Evolutionary conservation across 2,329 filamentous ascomycete genomes (phyloP).

Genomic region (Pleoardoris graminearum): DNA sequence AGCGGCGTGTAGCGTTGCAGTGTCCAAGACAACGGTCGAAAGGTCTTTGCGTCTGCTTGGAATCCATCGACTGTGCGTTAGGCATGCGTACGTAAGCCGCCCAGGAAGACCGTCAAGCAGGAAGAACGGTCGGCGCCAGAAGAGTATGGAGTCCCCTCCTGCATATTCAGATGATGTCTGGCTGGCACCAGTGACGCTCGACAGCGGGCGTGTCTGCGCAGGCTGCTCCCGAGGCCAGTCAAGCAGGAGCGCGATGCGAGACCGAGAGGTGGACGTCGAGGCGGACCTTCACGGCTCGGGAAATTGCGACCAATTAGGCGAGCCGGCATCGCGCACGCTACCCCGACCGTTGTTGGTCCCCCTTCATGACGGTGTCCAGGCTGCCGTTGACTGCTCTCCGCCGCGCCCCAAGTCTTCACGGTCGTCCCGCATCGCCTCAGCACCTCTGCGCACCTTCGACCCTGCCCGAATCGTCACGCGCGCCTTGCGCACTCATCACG

Average conservation of each 20-base stretch:
- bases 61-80: too few relatives aligned
- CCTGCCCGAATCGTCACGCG: conserved; percentile 11
- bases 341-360: not conserved
- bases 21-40: too few relatives aligned
- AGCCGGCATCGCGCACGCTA: not conserved
- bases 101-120: too few relatives aligned
- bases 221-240: not conserved
- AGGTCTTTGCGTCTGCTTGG: too few relatives aligned
- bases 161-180: not conserved
- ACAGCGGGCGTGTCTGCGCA: not conserved
- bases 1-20: too few relatives aligned
- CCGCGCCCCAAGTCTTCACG: not conserved
- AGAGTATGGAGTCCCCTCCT: not conserved
- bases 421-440: not conserved
- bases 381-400: not conserved
- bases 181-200: not conserved
- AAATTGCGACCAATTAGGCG: not conserved
- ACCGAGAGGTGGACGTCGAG: not conserved
- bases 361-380: conserved; percentile 1
- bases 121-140: too few relatives aligned
- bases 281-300: not conserved
- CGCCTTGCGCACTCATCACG: conserved; percentile 18
- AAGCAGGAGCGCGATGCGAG: not conserved
- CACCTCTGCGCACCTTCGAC: not conserved
- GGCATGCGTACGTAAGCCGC: too few relatives aligned